Percentiles rank a stretch among this genome's conserved stretches.
phyloP scores from a whole-genome alignment of 2,329 filamentous ascomycete species.

The Fusarium sp. region DNA sequence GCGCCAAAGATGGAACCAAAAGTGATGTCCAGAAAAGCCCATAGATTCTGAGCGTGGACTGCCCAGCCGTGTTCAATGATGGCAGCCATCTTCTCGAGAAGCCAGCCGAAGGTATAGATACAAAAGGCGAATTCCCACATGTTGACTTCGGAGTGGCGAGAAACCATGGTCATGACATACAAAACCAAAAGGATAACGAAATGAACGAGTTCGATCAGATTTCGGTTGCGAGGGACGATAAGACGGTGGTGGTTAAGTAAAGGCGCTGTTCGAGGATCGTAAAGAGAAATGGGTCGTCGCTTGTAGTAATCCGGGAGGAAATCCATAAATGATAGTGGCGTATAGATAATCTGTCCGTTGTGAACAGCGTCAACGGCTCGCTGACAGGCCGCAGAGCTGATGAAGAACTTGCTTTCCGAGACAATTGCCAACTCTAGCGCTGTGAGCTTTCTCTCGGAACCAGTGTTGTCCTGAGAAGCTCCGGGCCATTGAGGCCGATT shows the following conservation, averaged over 20 bases:
- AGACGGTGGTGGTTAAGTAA: slow-evolving; percentile 78
- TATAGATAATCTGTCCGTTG: slow-evolving; percentile 76
- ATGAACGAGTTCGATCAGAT: slow-evolving; percentile 73
- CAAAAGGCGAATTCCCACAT: slow-evolving; percentile 70
- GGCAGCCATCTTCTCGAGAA: slow-evolving; percentile 73
- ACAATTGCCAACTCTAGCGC: slow-evolving; percentile 79
- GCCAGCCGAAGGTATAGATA: slow-evolving; percentile 75
- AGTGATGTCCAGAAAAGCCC: slow-evolving; percentile 80
- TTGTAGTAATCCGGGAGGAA: slow-evolving; percentile 81
- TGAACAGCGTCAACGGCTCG: slow-evolving; percentile 79
- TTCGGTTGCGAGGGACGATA: slow-evolving; percentile 76
- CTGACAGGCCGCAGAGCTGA: slow-evolving; percentile 74
- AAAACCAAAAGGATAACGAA: slow-evolving; percentile 73
- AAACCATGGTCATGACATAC: slow-evolving; percentile 73
- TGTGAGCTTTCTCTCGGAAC: slow-evolving; percentile 68
- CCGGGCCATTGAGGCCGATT: slow-evolving; percentile 56
- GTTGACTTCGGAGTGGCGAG: slow-evolving; percentile 63
- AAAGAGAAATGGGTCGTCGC: slow-evolving; percentile 75
- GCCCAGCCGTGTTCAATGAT: slow-evolving; percentile 75
- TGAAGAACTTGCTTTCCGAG: slow-evolving; percentile 75
- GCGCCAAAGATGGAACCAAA: slow-evolving; percentile 72
- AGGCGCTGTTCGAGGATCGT: slow-evolving; percentile 74
- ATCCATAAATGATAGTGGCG: slow-evolving; percentile 76
- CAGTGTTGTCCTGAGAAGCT: slow-evolving; percentile 51
- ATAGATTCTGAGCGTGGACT: slow-evolving; percentile 79